phyloP scores from a whole-genome alignment of 176 grass and related monocot genomes.

The Echinochloa phyllopogon region DNA sequence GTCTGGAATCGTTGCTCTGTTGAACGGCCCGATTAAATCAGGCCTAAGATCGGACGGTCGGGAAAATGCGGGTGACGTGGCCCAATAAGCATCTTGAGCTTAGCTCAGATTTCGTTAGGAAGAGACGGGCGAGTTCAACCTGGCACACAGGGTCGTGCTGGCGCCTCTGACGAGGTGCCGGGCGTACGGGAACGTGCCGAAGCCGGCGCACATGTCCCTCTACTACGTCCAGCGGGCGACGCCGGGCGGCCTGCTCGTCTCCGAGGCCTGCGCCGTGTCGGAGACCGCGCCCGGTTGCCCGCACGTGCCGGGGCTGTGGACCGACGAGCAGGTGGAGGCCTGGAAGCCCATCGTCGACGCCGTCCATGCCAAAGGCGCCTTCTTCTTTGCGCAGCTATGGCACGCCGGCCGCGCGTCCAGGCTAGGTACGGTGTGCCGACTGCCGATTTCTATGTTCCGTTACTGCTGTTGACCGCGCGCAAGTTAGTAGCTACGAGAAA shows the following conservation, averaged over 20 bases:
- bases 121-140: no score
- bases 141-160: slow-evolving; percentile 43
- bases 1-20: no score
- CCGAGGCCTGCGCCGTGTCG: slow-evolving; percentile 2
- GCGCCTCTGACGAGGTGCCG: slow-evolving; percentile 59
- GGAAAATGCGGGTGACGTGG: no score
- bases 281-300: not conserved
- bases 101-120: no score
- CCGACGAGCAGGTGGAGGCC: not conserved
- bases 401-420: not conserved
- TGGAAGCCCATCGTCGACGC: slow-evolving; percentile 26
- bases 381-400: slow-evolving; percentile 11
- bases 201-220: slow-evolving; percentile 43
- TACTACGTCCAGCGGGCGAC: slow-evolving; percentile 60
- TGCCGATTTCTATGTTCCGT: no score
- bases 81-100: no score
- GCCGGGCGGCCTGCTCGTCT: not conserved
- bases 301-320: not conserved
- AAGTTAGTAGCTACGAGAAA: not conserved
- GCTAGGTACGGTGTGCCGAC: not conserved
- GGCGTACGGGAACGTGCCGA: slow-evolving; percentile 55
- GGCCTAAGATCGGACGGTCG: no score
- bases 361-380: not conserved
- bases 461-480: no score
- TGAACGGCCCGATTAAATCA: no score